Conservation (phyloP, 192 early-diverging fungal species). For the Mortierella alpina region DNA sequence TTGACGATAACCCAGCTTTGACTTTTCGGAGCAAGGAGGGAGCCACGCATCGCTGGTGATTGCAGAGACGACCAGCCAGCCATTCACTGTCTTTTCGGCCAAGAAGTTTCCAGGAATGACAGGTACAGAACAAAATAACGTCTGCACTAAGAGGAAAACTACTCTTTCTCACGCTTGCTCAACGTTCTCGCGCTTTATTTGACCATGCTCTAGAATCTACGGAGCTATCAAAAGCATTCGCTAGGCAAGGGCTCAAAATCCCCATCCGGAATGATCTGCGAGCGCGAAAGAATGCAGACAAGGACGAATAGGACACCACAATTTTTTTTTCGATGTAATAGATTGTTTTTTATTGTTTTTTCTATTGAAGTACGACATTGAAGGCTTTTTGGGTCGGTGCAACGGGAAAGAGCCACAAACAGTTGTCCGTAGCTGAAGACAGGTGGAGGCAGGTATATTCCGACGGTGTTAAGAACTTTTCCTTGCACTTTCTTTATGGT, state of each 20-base stretch:
- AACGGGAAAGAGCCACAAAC: conserved; percentile 1
- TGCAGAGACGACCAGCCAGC: conserved; percentile 67
- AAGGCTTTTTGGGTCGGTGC: background rate
- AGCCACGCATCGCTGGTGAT: conserved; percentile 64
- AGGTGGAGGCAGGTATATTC: conserved; percentile 3
- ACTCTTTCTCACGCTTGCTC: background rate
- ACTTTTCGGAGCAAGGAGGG: conserved; percentile 12
- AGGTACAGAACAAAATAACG: conserved; percentile 55
- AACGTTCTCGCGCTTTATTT: background rate
- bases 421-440: background rate
- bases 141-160: background rate
- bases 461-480: conserved; percentile 5
- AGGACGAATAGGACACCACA: background rate
- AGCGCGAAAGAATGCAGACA: conserved; percentile 33
- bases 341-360: no score
- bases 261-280: conserved; percentile 79
- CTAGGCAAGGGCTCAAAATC: conserved; percentile 83
- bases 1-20: conserved; percentile 4
- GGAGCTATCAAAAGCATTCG: conserved; percentile 76
- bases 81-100: conserved; percentile 82
- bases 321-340: no score
- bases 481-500: conserved; percentile 22
- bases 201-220: conserved; percentile 68
- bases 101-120: conserved; percentile 90
- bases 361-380: no score